These are phyloP conservation scores for Lepiota venenata DNA, from an alignment of 768 basidiomycete species.

Conservation along the genomic window DNA sequence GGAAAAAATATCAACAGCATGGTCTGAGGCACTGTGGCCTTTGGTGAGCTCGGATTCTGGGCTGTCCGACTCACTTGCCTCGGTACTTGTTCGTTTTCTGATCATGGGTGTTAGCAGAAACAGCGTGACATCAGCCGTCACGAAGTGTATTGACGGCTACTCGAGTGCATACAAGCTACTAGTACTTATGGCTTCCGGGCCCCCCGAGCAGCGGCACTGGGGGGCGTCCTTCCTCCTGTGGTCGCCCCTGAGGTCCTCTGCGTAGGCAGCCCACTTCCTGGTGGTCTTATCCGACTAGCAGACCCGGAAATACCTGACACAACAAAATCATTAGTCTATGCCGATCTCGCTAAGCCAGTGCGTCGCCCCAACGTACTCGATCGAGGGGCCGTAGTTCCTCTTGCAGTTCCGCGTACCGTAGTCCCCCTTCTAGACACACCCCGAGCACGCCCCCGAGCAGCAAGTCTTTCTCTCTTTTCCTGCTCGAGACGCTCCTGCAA, in stretches of 20 bases:
- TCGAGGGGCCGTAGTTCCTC: constrained; percentile 8
- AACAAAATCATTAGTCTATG: background rate
- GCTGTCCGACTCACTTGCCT: constrained; percentile 8
- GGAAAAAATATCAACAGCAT: constrained; percentile 58
- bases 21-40: constrained; percentile 14
- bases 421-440: constrained; percentile 74
- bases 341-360: background rate
- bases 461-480: constrained; percentile 34
- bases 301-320: background rate
- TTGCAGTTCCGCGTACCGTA: constrained; percentile 51
- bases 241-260: background rate
- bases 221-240: background rate
- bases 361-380: background rate
- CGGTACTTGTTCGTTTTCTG: constrained; percentile 14
- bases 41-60: background rate
- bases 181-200: background rate
- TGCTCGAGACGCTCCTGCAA: constrained; percentile 41
- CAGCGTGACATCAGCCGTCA: constrained; percentile 6
- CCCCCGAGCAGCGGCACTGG: background rate
- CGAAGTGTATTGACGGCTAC: background rate
- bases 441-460: constrained; percentile 53
- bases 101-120: constrained; percentile 8
- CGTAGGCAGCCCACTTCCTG: background rate
- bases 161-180: background rate
- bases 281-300: background rate